Percentiles rank a stretch among this genome's conserved stretches.
phyloP scores from a whole-genome alignment of 176 grass and related monocot species.

The Oryza meyeriana region DNA sequence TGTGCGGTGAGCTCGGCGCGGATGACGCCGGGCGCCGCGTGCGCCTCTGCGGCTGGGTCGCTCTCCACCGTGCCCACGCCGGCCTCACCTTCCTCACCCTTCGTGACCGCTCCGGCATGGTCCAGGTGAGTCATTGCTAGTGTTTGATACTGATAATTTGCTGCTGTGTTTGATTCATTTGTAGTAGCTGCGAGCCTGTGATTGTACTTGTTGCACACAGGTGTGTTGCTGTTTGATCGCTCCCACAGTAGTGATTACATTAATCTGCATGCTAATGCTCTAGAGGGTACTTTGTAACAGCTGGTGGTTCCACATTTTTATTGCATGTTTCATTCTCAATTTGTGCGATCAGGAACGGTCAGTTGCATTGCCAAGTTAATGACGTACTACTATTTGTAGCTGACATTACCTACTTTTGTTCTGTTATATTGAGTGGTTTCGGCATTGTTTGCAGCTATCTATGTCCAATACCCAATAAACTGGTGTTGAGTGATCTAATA shows the following conservation, averaged over 20 bases:
- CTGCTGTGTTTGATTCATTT: not conserved
- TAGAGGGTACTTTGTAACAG: not conserved
- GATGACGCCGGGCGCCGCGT: constrained; percentile 69
- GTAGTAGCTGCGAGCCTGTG: not conserved
- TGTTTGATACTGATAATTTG: not conserved
- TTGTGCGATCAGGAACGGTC: not conserved
- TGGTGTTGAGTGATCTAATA: not conserved
- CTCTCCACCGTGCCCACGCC: constrained; percentile 70
- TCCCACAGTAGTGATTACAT: not conserved
- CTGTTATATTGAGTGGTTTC: not conserved
- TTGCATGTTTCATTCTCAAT: not conserved
- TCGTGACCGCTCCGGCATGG: constrained; percentile 68
- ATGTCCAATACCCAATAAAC: not conserved
- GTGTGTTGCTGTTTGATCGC: not conserved
- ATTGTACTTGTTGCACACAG: not conserved
- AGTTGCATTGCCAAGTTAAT: not conserved
- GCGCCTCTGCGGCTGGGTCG: constrained; percentile 91
- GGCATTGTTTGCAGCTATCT: not conserved
- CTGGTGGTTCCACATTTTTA: not conserved
- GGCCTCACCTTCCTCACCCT: constrained; percentile 89
- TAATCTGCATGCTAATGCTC: not conserved
- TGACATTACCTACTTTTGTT: not conserved
- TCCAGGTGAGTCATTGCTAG: constrained; percentile 50
- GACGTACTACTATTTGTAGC: not conserved
- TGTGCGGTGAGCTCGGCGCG: constrained; percentile 62